These are phyloP conservation scores for Heteromeles arbutifolia DNA, from an alignment of 306 rosid genomes.

Conservation along the genomic window DNA sequence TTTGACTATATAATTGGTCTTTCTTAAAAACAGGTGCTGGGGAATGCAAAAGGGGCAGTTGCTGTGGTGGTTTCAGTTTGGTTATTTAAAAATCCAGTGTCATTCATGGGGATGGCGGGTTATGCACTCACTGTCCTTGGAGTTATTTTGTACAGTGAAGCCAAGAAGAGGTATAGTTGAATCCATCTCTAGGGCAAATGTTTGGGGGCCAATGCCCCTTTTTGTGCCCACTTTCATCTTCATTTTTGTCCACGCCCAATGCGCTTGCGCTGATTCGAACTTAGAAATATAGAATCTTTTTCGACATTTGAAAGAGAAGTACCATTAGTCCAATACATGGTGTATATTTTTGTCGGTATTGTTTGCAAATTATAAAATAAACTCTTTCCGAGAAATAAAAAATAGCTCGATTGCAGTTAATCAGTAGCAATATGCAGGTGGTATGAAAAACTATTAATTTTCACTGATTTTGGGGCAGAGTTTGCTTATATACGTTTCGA, in stretches of 20 bases:
- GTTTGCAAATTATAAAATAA: neutral
- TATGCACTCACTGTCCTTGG: constrained; percentile 55
- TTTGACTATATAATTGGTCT: neutral
- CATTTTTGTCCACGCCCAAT: neutral
- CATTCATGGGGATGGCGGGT: constrained; percentile 56
- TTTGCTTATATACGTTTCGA: neutral
- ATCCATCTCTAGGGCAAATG: neutral
- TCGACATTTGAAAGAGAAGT: too few species aligned
- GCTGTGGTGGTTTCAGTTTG: constrained; percentile 61
- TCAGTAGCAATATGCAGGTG: neutral
- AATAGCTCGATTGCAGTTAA: neutral
- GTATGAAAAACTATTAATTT: neutral
- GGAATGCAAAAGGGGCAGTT: constrained; percentile 67
- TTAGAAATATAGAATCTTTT: too few species aligned
- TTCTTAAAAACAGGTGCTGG: constrained; percentile 23
- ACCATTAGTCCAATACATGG: neutral
- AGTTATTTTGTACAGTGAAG: constrained; percentile 53
- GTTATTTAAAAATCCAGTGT: constrained; percentile 55
- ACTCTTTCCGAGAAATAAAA: neutral
- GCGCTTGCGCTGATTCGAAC: neutral
- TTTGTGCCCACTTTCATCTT: neutral
- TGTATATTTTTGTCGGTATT: neutral
- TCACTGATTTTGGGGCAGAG: neutral
- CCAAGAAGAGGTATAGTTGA: constrained; percentile 38
- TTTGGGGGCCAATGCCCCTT: neutral